Evolutionary conservation across 768 basidiomycete genomes (phyloP), one percentile per base, ranked within the genome.

Genomic region (Tulasnella sp.): DNA sequence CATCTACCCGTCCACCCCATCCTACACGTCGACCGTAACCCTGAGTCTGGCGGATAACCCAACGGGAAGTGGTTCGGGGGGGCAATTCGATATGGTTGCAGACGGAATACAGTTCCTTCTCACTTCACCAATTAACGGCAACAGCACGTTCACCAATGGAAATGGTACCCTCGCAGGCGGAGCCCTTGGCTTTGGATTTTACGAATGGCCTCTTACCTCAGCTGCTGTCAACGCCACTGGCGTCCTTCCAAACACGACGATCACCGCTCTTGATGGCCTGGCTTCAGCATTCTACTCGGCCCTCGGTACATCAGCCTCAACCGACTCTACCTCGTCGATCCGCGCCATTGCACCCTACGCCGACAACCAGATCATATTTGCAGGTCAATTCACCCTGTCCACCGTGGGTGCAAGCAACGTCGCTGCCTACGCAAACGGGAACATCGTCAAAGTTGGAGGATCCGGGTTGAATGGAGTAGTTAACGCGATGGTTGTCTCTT

Each of bases 381-480:
- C 89, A 39, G 97, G 97, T 12, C 85, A 86, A 73, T 97, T 98
- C 83, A 85, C 84, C 1, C 84, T 93, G 25, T 82, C 87, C 0
- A 87, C 85, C 17, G 45, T 80, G 11, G 81, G 81, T 39, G 83
- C 81, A 73, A 85, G 87, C 71, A 97, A 97, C 80, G 87, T 99
- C 72, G 88, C 92, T 40, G 86, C 86, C 3, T 93, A 90, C 84
- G 89, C 89, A 79, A 85, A 86, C 78, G 89, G 90, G 2, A 85
- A 82, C 3, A 84, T 93, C 37, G 80, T 84, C 11, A 80, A 86
- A 0, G 81, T 96, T 22, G 81, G 90, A 0, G 84, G 87, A 15
- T 87, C 87, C 36, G 97, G 97, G 12, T 85, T 99, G 74, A 90
- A 96, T 81, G 96, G 93, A 3, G 83, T 86, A 11, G 93, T 99